Evolutionary conservation across 2,329 filamentous ascomycete species (phyloP), one percentile per base, ranked within the genome.

Genomic region (Penicillium sp.): DNA sequence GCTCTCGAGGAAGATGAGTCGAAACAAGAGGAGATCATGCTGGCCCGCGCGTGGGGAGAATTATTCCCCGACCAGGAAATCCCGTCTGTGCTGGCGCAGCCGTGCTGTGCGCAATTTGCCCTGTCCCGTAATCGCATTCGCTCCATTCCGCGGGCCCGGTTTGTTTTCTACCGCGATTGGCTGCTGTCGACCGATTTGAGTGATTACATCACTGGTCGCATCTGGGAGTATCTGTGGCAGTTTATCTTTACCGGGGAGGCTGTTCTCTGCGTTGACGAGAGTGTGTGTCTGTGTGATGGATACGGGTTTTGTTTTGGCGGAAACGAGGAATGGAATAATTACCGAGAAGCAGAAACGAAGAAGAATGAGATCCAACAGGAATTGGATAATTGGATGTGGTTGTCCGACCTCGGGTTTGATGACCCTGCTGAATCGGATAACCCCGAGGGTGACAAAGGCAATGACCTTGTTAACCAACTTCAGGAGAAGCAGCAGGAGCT

Each of bases 141-240:
- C 9, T 68, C 73, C 1, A 74, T 77, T 31, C 77, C 78, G 1
- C 70, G 73, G 45, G 69, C 73, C 22, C 72, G 75, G 40, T 83
- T 78, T 59, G 67, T 79, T 19, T 77, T 73, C 59, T 78, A 80
- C 57, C 74, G 80, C 24, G 76, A 82, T 57, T 84, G 81, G 81
- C 65, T 83, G 2, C 68, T 82, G 26, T 71, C 72, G n/a, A 82
- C 80, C 0, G 69, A 75, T 19, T 61, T 83, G 28, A 69, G 67
- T 21, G 79, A 83, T 58, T 74, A 73, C 37, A 69, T 82, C 19
- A 77, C 76, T 12, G 80, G 80, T 3, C 72, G 81, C 3, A 72
- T 83, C 15, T 83, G 79, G 70, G 81, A 84, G 61, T 83, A 83
- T 59, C 65, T 82, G 1, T 84, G 81, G 81, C 79, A 82, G 52